Conservation (phyloP, 2,329 filamentous ascomycete genomes). For the Botryotinia convoluta region DNA sequence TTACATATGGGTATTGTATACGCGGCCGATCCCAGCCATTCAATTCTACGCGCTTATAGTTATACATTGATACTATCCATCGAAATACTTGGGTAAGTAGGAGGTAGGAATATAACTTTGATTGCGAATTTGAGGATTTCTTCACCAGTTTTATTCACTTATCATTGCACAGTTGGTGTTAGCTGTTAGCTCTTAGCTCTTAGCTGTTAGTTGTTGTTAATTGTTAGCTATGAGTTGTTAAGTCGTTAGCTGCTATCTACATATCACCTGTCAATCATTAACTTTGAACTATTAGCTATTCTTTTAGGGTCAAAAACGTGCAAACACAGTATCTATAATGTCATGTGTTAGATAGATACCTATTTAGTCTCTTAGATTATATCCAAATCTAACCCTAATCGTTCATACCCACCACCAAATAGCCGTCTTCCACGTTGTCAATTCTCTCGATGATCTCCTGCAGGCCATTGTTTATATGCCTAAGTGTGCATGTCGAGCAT, state of each 20-base stretch:
- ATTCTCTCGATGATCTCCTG: not conserved
- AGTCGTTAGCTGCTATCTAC: not conserved
- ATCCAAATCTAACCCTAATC: not conserved
- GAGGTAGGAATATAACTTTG: no score
- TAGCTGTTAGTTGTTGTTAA: not conserved
- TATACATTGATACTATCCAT: not conserved
- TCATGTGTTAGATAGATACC: not conserved
- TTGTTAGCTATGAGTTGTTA: no score
- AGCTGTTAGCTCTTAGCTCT: not conserved
- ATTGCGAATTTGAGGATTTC: not conserved
- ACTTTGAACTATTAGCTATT: not conserved
- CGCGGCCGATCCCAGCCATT: conserved; percentile 8
- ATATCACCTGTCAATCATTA: not conserved
- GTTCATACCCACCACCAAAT: not conserved
- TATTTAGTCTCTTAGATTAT: not conserved
- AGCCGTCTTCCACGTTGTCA: not conserved
- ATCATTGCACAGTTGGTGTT: not conserved
- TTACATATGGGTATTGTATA: not conserved
- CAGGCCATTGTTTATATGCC: not conserved
- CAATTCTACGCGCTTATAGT: not conserved
- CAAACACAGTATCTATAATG: not conserved
- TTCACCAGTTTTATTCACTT: not conserved
- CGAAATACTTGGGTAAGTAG: no score
- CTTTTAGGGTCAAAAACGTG: not conserved
- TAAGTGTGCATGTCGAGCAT: not conserved